A percentile compares a stretch with the other conserved stretches of the same genome.
These are phyloP conservation scores for Mycosarcoma maydis DNA, from an alignment of 1,284 basidiomycete species.

Conservation along the genomic window DNA sequence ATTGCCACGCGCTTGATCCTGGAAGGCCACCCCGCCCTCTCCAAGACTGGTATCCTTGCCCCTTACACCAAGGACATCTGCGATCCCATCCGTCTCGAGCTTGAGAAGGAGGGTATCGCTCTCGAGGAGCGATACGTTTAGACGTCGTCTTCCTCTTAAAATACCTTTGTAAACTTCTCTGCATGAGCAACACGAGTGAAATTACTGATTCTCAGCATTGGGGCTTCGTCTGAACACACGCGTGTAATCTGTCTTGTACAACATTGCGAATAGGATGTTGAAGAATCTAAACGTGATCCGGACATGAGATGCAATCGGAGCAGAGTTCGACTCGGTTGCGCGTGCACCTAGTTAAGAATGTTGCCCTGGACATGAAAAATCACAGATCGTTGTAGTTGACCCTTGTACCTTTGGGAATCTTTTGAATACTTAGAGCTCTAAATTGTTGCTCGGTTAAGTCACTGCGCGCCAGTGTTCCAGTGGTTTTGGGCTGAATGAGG, in stretches of 20 bases:
- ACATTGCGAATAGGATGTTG: too few species aligned
- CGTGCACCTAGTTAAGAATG: too few species aligned
- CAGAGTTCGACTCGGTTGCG: too few species aligned
- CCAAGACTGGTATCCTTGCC: conserved; percentile 74
- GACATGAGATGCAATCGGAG: too few species aligned
- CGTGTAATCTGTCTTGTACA: not conserved
- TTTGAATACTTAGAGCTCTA: not conserved
- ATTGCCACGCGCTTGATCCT: conserved; percentile 80
- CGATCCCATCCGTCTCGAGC: conserved; percentile 64
- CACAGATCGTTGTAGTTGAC: not conserved
- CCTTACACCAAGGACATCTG: conserved; percentile 81
- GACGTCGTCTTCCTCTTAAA: not conserved
- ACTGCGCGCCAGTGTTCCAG: not conserved
- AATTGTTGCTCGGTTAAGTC: not conserved
- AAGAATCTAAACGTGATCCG: too few species aligned
- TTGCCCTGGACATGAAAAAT: too few species aligned
- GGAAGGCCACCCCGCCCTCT: conserved; percentile 74
- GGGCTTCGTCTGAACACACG: not conserved
- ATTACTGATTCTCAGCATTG: too few species aligned
- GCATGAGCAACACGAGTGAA: not conserved
- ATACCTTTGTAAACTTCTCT: not conserved
- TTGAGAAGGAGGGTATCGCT: conserved; percentile 65
- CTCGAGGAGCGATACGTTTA: conserved; percentile 64
- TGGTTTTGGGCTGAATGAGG: not conserved
- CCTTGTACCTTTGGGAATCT: not conserved